These are phyloP conservation scores for Xylaria sp. DNA, from an alignment of 2,329 filamentous ascomycete genomes.

Conservation along the genomic window DNA sequence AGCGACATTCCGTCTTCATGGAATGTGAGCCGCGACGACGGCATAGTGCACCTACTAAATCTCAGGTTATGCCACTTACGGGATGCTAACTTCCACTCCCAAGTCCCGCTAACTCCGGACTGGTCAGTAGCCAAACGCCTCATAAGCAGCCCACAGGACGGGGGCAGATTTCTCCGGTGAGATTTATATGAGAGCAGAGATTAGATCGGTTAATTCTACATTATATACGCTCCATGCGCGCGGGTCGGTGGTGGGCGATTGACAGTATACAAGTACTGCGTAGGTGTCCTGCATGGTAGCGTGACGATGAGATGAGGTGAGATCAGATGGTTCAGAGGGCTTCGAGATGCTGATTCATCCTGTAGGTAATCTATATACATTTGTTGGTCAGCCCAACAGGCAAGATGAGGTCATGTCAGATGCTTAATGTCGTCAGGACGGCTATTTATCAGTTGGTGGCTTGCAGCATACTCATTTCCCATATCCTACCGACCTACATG, in stretches of 20 bases:
- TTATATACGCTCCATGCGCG: not conserved
- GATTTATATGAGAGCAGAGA: not conserved
- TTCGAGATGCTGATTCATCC: not conserved
- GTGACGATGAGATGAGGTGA: constrained; percentile 25
- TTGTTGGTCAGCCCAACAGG: not conserved
- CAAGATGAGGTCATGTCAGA: constrained; percentile 16
- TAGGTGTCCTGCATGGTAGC: not conserved
- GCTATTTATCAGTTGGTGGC: not conserved
- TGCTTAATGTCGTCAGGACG: not conserved
- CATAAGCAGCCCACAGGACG: constrained; percentile 5
- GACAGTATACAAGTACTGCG: not conserved
- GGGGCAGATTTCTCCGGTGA: not conserved
- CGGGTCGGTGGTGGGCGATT: constrained; percentile 20
- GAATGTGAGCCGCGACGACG: not conserved
- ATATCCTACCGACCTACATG: not conserved
- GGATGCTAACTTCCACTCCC: not conserved
- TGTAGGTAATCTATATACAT: not conserved
- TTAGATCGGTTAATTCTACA: not conserved
- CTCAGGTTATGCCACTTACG: not conserved
- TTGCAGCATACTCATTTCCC: not conserved
- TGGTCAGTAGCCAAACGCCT: not conserved
- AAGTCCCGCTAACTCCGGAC: constrained; percentile 2
- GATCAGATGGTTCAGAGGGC: constrained; percentile 7
- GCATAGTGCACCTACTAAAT: not conserved
- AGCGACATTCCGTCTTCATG: not conserved